These are phyloP conservation scores for Backusella liffmaniae DNA, from an alignment of 192 early-diverging fungal genomes.

Conservation along the genomic window DNA sequence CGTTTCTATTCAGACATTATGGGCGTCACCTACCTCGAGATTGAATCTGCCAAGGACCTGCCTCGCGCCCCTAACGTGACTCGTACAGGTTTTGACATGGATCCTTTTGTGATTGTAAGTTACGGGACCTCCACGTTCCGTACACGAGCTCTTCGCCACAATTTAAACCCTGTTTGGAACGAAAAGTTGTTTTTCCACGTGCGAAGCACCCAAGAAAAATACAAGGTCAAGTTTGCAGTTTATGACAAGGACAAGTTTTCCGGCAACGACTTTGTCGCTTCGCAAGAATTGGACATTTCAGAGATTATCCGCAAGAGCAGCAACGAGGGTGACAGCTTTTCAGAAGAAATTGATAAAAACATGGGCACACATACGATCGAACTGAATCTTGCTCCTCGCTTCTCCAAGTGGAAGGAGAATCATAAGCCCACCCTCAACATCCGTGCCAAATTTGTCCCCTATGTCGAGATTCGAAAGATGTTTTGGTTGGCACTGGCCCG, in stretches of 20 bases:
- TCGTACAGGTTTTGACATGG: conserved; percentile 72
- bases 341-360: conserved; percentile 28
- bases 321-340: background rate
- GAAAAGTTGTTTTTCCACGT: conserved; percentile 67
- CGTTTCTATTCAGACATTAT: conserved; percentile 29
- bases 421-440: conserved; percentile 39
- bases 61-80: conserved; percentile 43
- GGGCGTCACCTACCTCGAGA: conserved; percentile 53
- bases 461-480: conserved; percentile 57
- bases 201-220: conserved; percentile 40
- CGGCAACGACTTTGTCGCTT: conserved; percentile 66
- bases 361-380: conserved; percentile 44
- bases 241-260: conserved; percentile 77
- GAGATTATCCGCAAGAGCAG: conserved; percentile 44
- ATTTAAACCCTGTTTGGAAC: conserved; percentile 72
- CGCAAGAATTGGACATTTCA: conserved; percentile 41
- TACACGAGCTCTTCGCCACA: conserved; percentile 63
- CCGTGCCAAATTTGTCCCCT: conserved; percentile 65
- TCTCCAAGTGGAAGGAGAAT: conserved; percentile 38
- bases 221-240: conserved; percentile 54
- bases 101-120: conserved; percentile 78
- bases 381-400: conserved; percentile 31
- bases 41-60: conserved; percentile 47
- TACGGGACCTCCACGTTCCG: conserved; percentile 70
- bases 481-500: conserved; percentile 70